These are phyloP conservation scores for Crithidia fasciculata DNA, from an alignment of 208 protist species.

Conservation along the genomic window DNA sequence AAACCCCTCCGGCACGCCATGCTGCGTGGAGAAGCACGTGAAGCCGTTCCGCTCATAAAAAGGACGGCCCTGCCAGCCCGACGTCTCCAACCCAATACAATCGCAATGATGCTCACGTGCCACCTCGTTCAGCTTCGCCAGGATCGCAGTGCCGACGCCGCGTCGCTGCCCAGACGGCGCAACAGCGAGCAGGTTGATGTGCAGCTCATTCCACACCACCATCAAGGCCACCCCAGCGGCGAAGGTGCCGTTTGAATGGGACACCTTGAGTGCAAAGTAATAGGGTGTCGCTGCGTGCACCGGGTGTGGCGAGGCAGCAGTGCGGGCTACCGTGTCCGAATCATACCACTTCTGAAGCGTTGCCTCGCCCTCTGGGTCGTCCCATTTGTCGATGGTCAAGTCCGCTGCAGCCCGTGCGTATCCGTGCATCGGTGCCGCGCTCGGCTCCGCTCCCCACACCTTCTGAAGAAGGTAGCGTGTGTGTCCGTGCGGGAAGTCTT, in stretches of 20 bases:
- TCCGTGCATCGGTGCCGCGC: background rate
- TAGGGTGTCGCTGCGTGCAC: conserved; percentile 2
- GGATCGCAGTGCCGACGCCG: conserved; percentile 19
- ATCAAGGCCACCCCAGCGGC: background rate
- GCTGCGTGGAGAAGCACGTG: conserved; percentile 21
- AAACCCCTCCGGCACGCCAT: conserved; percentile 14
- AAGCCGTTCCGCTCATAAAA: conserved; percentile 39
- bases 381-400: conserved; percentile 2
- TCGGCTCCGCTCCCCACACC: conserved; percentile 10
- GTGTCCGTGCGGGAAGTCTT: conserved; percentile 25
- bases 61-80: conserved; percentile 33
- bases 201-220: conserved; percentile 22
- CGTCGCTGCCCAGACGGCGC: background rate
- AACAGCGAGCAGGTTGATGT: conserved; percentile 18
- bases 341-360: conserved; percentile 8
- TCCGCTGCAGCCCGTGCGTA: background rate
- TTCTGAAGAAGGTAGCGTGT: conserved; percentile 34
- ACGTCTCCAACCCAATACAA: conserved; percentile 23
- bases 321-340: conserved; percentile 4
- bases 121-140: conserved; percentile 21
- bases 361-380: background rate
- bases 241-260: conserved; percentile 2
- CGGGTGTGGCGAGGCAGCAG: conserved; percentile 2
- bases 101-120: conserved; percentile 17
- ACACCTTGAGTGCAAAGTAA: conserved; percentile 5